A percentile compares a stretch with the other conserved stretches of the same genome.
These are phyloP conservation scores for Arthroderma sp. DNA, from an alignment of 2,329 filamentous ascomycete species.

Conservation along the genomic window DNA sequence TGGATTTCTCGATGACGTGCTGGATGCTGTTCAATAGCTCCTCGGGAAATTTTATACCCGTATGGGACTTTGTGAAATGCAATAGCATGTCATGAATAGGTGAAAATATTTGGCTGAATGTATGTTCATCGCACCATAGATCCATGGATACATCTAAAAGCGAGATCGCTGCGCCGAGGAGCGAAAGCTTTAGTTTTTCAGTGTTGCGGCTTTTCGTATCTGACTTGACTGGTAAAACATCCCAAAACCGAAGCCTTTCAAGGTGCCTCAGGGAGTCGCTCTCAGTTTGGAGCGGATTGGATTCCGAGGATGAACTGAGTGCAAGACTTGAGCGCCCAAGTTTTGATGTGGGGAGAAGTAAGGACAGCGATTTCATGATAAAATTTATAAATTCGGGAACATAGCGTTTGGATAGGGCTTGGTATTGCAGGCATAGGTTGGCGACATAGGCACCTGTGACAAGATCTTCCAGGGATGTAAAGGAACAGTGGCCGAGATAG, in stretches of 20 bases:
- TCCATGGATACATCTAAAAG: constrained; percentile 57
- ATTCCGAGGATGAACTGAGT: constrained; percentile 13
- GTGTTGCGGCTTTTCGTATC: constrained; percentile 15
- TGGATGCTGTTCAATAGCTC: constrained; percentile 19
- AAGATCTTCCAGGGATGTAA: constrained; percentile 52
- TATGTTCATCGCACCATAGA: constrained; percentile 57
- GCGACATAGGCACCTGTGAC: constrained; percentile 65
- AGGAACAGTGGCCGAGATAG: constrained; percentile 66
- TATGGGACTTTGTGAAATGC: constrained; percentile 42
- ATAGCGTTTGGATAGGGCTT: constrained; percentile 70
- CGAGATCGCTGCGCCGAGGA: constrained; percentile 49
- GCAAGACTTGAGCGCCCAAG: constrained; percentile 44
- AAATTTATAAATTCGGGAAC: constrained; percentile 82
- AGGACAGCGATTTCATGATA: constrained; percentile 57
- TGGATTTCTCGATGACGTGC: constrained; percentile 22
- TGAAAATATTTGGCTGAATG: constrained; percentile 67
- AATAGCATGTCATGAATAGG: constrained; percentile 48
- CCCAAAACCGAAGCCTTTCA: constrained; percentile 46
- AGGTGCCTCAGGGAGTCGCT: constrained; percentile 27
- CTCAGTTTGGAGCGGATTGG: constrained; percentile 14
- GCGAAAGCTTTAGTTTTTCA: constrained; percentile 42
- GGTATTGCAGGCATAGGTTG: constrained; percentile 69
- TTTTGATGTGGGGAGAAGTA: constrained; percentile 45
- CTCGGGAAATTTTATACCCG: constrained; percentile 37
- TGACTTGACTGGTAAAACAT: constrained; percentile 33